A percentile compares a stretch with the other conserved stretches of the same genome.
Evolutionary conservation across 345 rosid species (phyloP).

Genomic region (Xanthoceras sorbifolium): DNA sequence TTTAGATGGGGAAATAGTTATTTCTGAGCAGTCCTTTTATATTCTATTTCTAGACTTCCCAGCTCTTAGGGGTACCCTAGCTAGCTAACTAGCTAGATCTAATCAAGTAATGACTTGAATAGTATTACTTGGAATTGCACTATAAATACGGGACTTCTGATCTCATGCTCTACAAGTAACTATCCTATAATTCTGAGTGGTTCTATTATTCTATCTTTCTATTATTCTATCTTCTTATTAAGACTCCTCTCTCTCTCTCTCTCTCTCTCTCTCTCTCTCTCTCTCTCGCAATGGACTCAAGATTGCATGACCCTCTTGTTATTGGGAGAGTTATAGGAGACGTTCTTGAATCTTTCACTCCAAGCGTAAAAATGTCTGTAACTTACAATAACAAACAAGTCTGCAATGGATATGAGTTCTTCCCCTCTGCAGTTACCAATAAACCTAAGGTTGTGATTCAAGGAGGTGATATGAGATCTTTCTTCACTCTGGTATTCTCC

Average conservation of each 20-base stretch:
- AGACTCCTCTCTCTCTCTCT: neutral
- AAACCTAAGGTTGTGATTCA: slow-evolving; percentile 41
- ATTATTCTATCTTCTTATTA: neutral
- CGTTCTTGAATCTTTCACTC: slow-evolving; percentile 38
- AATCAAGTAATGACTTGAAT: neutral
- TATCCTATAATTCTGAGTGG: neutral
- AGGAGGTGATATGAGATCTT: slow-evolving; percentile 54
- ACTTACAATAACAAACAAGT: slow-evolving; percentile 35
- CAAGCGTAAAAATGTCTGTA: slow-evolving; percentile 31
- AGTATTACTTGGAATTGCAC: neutral
- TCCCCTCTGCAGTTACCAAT: slow-evolving; percentile 35
- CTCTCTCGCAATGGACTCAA: slow-evolving; percentile 1
- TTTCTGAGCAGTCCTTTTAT: neutral
- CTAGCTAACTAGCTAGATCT: slow-evolving; percentile 9
- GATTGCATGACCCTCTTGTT: slow-evolving; percentile 27
- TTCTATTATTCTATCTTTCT: neutral
- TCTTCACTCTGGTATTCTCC: slow-evolving; percentile 57
- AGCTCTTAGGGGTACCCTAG: neutral
- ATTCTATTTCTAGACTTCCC: slow-evolving; percentile 4
- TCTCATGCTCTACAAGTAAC: neutral
- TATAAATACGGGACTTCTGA: slow-evolving; percentile 10
- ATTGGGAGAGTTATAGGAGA: slow-evolving; percentile 49
- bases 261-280: neutral
- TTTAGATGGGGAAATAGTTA: neutral
- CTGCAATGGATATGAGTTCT: slow-evolving; percentile 39